Base-by-base conservation (phyloP, 1,139 yeast species). In the Yamadazyma membranifaciens region DNA sequence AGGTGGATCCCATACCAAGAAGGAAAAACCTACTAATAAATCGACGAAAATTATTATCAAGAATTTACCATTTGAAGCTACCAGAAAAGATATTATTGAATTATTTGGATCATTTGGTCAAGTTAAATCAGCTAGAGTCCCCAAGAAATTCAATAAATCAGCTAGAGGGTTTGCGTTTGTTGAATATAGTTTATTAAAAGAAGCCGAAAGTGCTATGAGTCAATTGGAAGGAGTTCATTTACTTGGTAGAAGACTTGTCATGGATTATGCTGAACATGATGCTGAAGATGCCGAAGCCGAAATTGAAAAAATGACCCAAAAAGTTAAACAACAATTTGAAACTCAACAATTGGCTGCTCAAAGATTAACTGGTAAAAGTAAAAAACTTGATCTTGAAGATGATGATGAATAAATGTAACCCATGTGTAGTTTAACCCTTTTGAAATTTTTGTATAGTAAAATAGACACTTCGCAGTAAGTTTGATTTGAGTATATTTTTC, bases 111-210 rank as follows among this genome's bases (percentile, higher is more conserved):
- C 96, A 2, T 92, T 91, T 68, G 99, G 98, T 44, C 91, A 87
- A 63, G 73, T 92, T 56, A 88, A 91, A 56, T 86, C 98, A 2
- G 96, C 91, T 35, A 83, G 98, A 60, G 92, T 92, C 38, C 99
- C 99, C 24, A 86, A 86, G 77, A 94, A 94, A 62, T 89, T 91
- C 69, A 95, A 92, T 73, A 86, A 85, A 60, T 79, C 91, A 28
- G 95, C 97, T 12, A 81, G 98, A 61, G 99, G 99, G 59, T 92
- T 92, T 69, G 98, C 98, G 0, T 92, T 92, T 62, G 96, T 94
- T 36, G 99, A 92, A 63, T 94, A 86, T 57, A 72, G 85, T 14
- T 71, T 94, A 35, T 75, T 88, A 32, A 87, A 89, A 62, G 99
- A 92, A 63, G 98, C 98, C 2, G 96, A 86, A 59, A 81, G 74